Base-by-base conservation (phyloP, 2,329 filamentous ascomycete genomes). In the Diaporthe sp. region DNA sequence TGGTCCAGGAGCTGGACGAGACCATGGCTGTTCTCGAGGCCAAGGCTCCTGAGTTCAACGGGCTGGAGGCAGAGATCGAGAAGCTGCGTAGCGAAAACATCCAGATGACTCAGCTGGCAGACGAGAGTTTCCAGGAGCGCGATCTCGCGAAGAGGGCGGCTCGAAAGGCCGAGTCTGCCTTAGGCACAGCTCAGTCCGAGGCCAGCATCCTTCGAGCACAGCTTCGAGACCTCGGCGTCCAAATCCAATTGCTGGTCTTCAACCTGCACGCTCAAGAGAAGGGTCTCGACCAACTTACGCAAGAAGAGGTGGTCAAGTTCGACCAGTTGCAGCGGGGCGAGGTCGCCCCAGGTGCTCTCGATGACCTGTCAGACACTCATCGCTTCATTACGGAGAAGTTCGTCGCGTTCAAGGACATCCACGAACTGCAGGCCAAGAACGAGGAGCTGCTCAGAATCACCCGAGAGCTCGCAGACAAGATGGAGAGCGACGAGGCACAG, bases 241-340 rank as follows among this genome's bases (percentile, higher is more conserved):
- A 99, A 83, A 91, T 98, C 78, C 97, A 98, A 83, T 93, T 98
- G 81, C 90, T 99, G 8, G 89, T 98, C 6, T 94, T 97, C 84
- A 96, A 98, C 83, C 90, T 95, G 75, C 93, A 97, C 80, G 92
- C 94, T 28, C 91, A 92, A 73, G 94, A 98, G 80, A 94, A 94
- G 83, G 96, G 96, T 34, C 85, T 94, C 62, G 92, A 93, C 53
- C 89, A 92, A 73, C 88, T 97, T 62, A 92, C 89, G 9, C 88
- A 91, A 0, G 92, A 95, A 77, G 94, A 98, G 79, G 91, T 91
- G 31, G 87, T 91, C 62, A 93, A 95, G 76, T 89, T 98, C 51
- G 92, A 97, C 82, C 93, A 93, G 78, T 89, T 98, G 10, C 93
- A 95, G 77, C 90, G 91, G 76, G 94, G 95, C 72, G 92, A 97